Evolutionary conservation across 768 basidiomycete species (phyloP), one percentile per base, ranked within the genome.

Genomic region (Mycena venus): DNA sequence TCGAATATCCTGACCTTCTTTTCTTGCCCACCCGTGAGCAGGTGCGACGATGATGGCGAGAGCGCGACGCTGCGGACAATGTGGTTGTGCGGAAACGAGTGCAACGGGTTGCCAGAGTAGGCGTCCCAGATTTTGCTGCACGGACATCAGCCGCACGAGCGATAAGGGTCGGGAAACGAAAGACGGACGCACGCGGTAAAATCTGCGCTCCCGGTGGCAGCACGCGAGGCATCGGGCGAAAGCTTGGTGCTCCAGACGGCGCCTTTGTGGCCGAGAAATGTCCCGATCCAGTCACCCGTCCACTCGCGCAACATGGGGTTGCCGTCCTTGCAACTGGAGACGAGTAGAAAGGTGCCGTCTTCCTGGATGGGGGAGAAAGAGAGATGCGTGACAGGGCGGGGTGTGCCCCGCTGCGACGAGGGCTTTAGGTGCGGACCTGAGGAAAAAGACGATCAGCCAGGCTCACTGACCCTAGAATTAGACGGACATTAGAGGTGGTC

Each of bases 251-350:
- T 93, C 98, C 98, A 99, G 4, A 99, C 98, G 10, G 98, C 98
- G 78, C 98, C 98, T 83, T 96, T 95, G 85, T 95, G 94, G 27
- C 94, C 94, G 49, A 95, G 88, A 82, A 95, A 96, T 21, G 94
- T 95, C 42, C 98, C 98, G 81, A 98, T 95, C 98, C 98, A 99
- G 84, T 99, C 98, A 38, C 98, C 98, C 68, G 96, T 95, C 97
- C 97, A 98, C 80, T 96, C 94, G 80, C 96, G 91, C 77, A 98
- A 86, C 96, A 98, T 97, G 55, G 96, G 97, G 79, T 96, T 99
- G 38, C 98, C 98, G 88, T 99, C 98, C 85, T 99, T 99, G 88
- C 98, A 99, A 79, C 95, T 95, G 70, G 97, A 99, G 80, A 99
- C 94, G 75, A 99, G 90, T 75, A 99, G 87, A 84, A 93, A 99